Evolutionary conservation across 352 stramenopile genomes (phyloP), one percentile per base, ranked within the genome.

Genomic region (Phytophthora pinifolia): DNA sequence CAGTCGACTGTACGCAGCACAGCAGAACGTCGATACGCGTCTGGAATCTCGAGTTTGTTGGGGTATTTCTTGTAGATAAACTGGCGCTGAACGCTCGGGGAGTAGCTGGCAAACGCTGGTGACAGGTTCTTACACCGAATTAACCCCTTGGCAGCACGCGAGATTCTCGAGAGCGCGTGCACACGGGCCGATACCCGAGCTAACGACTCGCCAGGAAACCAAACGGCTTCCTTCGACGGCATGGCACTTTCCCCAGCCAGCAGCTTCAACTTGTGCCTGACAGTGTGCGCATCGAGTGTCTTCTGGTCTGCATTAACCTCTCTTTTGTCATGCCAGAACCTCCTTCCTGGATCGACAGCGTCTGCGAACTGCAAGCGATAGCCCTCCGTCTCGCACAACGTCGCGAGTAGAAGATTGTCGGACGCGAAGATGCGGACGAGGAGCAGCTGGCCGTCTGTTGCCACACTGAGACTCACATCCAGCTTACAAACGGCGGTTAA

Each of bases 51-150:
- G 6, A 90, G 61, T 22, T 57, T 62, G 30, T 80, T 71, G 1
- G 69, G 67, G 37, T 88, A 83, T 27, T 74, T 77, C 46, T 83
- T 73, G 76, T 80, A 90, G 9, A 90, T 46, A 33, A 74, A 90
- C 56, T 90, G 77, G 13, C 81, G 63, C n/a, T 76, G 66, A 8
- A 68, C 59, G 3, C 62, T 71, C 9, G 73, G 73, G 1, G 57
- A 62, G 42, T 87, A 90, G 36, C 57, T 56, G 2, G 65, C 75
- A 45, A 69, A 83, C 4, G 75, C 50, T 7, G 62, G 48, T 22
- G 76, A 46, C 9, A 10, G 39, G 30, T 80, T 83, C 1, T 12
- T 2, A 13, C 53, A 70, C 18, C 32, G 35, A 39, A 72, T 51
- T 15, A 54, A 44, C 4, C 73, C 48, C n/a, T 29, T 55, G 0